These are phyloP conservation scores for Boletus sensibilis DNA, from an alignment of 768 basidiomycete species.

Conservation along the genomic window DNA sequence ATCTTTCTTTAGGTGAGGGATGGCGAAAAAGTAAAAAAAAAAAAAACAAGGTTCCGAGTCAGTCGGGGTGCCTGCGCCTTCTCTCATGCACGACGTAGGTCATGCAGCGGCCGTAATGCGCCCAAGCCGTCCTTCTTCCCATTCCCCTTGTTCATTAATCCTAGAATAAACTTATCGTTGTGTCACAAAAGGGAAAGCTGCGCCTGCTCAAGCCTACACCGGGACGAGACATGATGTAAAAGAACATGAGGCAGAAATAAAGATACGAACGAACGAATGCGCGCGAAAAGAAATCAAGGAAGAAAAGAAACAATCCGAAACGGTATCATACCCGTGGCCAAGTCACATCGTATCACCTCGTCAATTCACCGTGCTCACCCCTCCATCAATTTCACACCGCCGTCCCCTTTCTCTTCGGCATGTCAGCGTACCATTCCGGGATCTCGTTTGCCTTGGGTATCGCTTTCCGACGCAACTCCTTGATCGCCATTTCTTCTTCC, in stretches of 20 bases:
- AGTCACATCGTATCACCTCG: constrained; percentile 15
- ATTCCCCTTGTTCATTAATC: constrained; percentile 23
- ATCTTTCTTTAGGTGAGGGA: not conserved
- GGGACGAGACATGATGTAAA: constrained; percentile 13
- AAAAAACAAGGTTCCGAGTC: constrained; percentile 31
- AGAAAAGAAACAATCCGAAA: constrained; percentile 5
- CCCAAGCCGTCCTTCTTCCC: constrained; percentile 18
- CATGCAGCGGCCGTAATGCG: constrained; percentile 22
- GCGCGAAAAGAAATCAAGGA: not conserved
- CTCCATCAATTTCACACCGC: constrained; percentile 14
- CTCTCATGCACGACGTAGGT: constrained; percentile 14
- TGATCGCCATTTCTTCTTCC: constrained; percentile 60
- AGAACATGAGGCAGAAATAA: constrained; percentile 17
- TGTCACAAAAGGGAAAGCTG: constrained; percentile 7
- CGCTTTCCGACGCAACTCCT: constrained; percentile 59
- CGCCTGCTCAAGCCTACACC: constrained; percentile 3
- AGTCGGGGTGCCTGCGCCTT: constrained; percentile 24
- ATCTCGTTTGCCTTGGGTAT: constrained; percentile 69
- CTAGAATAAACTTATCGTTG: constrained; percentile 20
- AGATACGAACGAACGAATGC: constrained; percentile 3
- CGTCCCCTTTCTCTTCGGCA: constrained; percentile 52
- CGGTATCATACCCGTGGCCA: constrained; percentile 5
- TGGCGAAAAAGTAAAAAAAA: not conserved
- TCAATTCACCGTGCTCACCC: constrained; percentile 4
- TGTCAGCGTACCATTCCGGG: constrained; percentile 74